Conservation (phyloP, 2,329 filamentous ascomycete genomes). For the Tothia fuscella region DNA sequence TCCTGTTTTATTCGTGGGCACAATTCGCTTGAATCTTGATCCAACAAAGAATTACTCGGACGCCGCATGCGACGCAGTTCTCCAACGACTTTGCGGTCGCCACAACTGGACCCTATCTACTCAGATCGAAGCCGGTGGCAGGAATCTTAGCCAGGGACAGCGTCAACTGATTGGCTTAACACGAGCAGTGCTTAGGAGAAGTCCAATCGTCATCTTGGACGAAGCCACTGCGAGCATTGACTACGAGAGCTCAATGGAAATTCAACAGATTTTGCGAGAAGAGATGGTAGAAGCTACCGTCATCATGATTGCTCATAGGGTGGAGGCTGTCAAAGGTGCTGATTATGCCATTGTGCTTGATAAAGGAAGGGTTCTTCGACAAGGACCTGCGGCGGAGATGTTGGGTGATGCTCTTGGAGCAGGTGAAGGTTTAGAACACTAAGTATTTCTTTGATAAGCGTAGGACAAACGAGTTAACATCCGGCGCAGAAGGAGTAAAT, state of each 20-base stretch:
- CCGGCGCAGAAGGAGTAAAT: too few species aligned
- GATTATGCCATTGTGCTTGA: slow-evolving; percentile 44
- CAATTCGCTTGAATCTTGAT: slow-evolving; percentile 50
- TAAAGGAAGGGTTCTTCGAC: slow-evolving; percentile 31
- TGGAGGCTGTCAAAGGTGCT: slow-evolving; percentile 49
- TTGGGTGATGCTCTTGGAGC: slow-evolving; percentile 12
- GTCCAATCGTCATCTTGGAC: slow-evolving; percentile 51
- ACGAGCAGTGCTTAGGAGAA: slow-evolving; percentile 49
- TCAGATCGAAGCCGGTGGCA: slow-evolving; percentile 46
- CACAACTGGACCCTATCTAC: slow-evolving; percentile 47
- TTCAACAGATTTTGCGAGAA: slow-evolving; percentile 43
- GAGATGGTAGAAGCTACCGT: slow-evolving; percentile 49
- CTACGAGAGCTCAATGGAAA: slow-evolving; percentile 45
- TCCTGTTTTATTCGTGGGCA: slow-evolving; percentile 52
- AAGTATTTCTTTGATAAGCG: too few species aligned
- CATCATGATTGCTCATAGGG: slow-evolving; percentile 52
- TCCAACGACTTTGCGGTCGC: slow-evolving; percentile 41
- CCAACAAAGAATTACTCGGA: slow-evolving; percentile 46
- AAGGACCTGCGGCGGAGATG: slow-evolving; percentile 23
- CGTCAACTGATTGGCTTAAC: slow-evolving; percentile 53
- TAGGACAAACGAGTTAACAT: too few species aligned
- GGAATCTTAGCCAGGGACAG: slow-evolving; percentile 53
- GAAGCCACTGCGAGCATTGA: slow-evolving; percentile 37
- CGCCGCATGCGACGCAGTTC: slow-evolving; percentile 39
- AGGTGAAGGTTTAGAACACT: too few species aligned